Conservation (phyloP, 768 basidiomycete species). For the Hygrocybe coccinea region DNA sequence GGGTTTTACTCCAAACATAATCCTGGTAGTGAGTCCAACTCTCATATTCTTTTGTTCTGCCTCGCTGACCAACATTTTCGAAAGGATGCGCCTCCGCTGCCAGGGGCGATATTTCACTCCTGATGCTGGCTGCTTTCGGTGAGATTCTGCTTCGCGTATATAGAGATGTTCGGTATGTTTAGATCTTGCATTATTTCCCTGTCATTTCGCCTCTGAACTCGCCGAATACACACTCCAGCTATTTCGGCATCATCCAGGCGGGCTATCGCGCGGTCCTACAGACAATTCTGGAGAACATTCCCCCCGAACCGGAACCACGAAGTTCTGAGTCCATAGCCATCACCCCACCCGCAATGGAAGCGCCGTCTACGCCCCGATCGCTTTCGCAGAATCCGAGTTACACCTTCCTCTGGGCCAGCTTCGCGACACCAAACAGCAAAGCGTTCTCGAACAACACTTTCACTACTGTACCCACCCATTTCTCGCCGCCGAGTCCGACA, state of each 20-base stretch:
- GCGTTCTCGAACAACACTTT: slow-evolving; percentile 42
- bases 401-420: slow-evolving; percentile 27
- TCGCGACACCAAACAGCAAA: slow-evolving; percentile 12
- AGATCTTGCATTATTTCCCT: no score
- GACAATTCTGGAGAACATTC: slow-evolving; percentile 11
- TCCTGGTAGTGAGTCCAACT: slow-evolving; percentile 44
- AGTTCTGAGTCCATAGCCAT: slow-evolving; percentile 2
- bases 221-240: slow-evolving; percentile 25
- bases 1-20: slow-evolving; percentile 68
- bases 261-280: slow-evolving; percentile 52
- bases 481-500: slow-evolving; percentile 31
- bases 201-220: no score
- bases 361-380: slow-evolving; percentile 34
- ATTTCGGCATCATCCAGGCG: slow-evolving; percentile 59
- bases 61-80: not conserved
- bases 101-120: slow-evolving; percentile 55
- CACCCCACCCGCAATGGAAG: slow-evolving; percentile 35
- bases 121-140: slow-evolving; percentile 61
- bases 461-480: slow-evolving; percentile 41
- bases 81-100: slow-evolving; percentile 43
- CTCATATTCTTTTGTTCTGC: not conserved
- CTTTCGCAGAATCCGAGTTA: slow-evolving; percentile 27
- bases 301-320: not conserved
- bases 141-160: slow-evolving; percentile 69
- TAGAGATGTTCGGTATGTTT: slow-evolving; percentile 31